Evolutionary conservation across 495 filamentous ascomycete genomes (phyloP), one percentile per base, ranked within the genome.

Genomic region (Clavariopsis aquatica): DNA sequence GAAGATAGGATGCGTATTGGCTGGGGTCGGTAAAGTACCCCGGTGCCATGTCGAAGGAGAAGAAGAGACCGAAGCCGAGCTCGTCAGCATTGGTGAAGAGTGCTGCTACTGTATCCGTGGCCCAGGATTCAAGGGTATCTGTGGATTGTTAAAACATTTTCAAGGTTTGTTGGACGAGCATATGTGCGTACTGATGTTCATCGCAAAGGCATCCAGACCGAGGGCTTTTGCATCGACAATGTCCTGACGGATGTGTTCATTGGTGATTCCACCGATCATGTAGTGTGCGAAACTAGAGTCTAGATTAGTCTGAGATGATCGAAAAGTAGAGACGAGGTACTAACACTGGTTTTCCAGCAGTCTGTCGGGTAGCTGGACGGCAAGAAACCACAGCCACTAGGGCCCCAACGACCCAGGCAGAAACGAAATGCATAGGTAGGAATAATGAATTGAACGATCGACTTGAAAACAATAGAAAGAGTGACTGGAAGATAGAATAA

Each of bases 261-360:
- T 31, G 56, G 26, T 20, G 13, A 65, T 60, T 26, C 59, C 62
- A 22, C 62, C 62, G 49, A 65, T 65, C 62, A 65, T 65, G 55
- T 65, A 65, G 36, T 65, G 62, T n/a, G 62, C 62, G 27, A 65
- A 65, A 10, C 62, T 65, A 23, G 23, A 8, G 47, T 20, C 9
- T n/a, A 47, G 28, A 49, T 51, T 47, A 23, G 45, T 38, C 1
- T 12, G 47, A 38, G 13, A 1, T 10, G 10, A 28, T 1, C 15
- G 29, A 29, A 4, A 15, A 8, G 3, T 15, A 51, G 7, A n/a
- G 19, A 24, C 10, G 13, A 10, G 12, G 20, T 51, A 41, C 20
- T n/a, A 20, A 60, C 57, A 60, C 27, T 27, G 57, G 57, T 36
- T 60, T 60, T 5, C 47, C 57, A n/a, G 45, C 28, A 9, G 17